Percentiles rank a stretch among this genome's conserved stretches.
phyloP scores from a whole-genome alignment of 768 basidiomycete species.

The Kondoa malvinella region DNA sequence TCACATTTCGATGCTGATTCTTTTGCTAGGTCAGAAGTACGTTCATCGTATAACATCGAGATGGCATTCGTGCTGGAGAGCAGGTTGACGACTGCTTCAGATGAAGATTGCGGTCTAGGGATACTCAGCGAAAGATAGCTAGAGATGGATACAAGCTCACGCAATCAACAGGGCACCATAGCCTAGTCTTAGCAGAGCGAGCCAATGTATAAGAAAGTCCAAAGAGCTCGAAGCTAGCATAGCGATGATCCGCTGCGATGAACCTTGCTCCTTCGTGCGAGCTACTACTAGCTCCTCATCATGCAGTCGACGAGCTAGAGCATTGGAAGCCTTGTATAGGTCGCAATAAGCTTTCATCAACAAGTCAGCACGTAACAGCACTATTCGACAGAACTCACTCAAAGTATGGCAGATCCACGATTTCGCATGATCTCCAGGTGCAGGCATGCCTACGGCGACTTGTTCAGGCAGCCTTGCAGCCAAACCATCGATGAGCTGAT shows the following conservation, averaged over 20 bases:
- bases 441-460: slow-evolving; percentile 13
- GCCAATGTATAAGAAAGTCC: slow-evolving; percentile 14
- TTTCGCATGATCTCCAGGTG: slow-evolving; percentile 4
- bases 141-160: slow-evolving; percentile 4
- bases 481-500: slow-evolving; percentile 14
- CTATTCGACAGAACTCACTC: slow-evolving; percentile 9
- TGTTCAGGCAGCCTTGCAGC: neutral
- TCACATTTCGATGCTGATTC: neutral
- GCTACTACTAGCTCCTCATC: neutral
- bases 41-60: slow-evolving; percentile 35
- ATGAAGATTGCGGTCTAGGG: slow-evolving; percentile 34
- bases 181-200: slow-evolving; percentile 18
- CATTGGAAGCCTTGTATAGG: slow-evolving; percentile 12
- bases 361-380: neutral
- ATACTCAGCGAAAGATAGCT: neutral
- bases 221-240: slow-evolving; percentile 15
- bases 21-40: neutral
- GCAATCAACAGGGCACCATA: slow-evolving; percentile 15
- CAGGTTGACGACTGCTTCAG: slow-evolving; percentile 38
- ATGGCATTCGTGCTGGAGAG: slow-evolving; percentile 33
- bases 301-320: slow-evolving; percentile 4
- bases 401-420: slow-evolving; percentile 3
- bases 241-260: slow-evolving; percentile 5
- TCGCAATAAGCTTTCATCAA: neutral
- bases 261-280: neutral